Evolutionary conservation across 2,329 filamentous ascomycete genomes (phyloP), one percentile per base, ranked within the genome.

Genomic region (Nemania serpens): DNA sequence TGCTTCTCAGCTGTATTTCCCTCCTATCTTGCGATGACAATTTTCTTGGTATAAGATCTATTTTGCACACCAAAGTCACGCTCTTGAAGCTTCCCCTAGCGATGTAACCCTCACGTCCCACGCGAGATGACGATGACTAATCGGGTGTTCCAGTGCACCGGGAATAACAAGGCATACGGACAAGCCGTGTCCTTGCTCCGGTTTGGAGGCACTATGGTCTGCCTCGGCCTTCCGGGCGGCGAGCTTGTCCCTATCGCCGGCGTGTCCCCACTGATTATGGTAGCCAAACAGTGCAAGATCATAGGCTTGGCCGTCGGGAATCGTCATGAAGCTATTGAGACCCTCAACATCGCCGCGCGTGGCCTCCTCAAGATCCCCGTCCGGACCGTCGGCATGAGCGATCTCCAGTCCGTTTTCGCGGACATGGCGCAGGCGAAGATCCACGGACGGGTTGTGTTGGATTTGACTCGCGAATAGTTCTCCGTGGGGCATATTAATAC

Each of bases 191-290:
- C 53, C 1, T 61, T 67, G 60, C 65, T 66, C 5, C 55, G 51
- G 7, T 66, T 61, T 39, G 55, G 55, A 37, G 65, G 65, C 25
- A 43, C 56, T n/a, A 36, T 67, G n/a, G 65, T 65, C 5, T 63
- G 60, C 54, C 55, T 67, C 2, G 65, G 65, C 2, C 56, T 67
- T 45, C 65, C 65, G 2, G 63, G 62, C 46, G 65, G 65, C 41
- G 58, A 59, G 2, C 49, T 22, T 10, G 55, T 56, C 22, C 52
- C 63, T 11, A 65, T 67, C 43, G 50, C 25, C 11, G 55, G 49
- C 5, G 63, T 58, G 2, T 58, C 29, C 29, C 63, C 65, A 1
- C 15, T 36, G 10, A 11, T 7, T 9, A 37, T 67, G 20, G 29
- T 66, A 12, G n/a, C 6, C 22, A 12, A 47, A 3, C 39, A 47